These are phyloP conservation scores for Pichia kluyveri DNA, from an alignment of 805 yeast species.

Conservation along the genomic window DNA sequence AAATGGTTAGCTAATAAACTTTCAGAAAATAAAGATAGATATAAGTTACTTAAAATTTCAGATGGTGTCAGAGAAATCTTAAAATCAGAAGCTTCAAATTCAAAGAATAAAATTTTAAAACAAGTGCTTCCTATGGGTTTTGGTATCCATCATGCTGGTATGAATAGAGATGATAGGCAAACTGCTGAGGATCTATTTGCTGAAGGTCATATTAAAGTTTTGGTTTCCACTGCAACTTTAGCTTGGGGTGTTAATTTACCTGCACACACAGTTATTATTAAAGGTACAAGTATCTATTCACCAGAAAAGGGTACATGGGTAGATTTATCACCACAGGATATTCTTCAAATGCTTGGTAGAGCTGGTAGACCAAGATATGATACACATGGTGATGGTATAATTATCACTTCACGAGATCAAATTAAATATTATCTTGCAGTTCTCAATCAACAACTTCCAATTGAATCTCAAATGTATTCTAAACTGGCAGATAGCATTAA, in stretches of 20 bases:
- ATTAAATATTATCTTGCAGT: slow-evolving; percentile 83
- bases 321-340: slow-evolving; percentile 90
- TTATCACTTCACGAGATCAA: slow-evolving; percentile 80
- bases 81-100: slow-evolving; percentile 49
- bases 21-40: slow-evolving; percentile 42
- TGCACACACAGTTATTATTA: slow-evolving; percentile 87
- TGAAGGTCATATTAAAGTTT: slow-evolving; percentile 72
- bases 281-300: slow-evolving; percentile 89
- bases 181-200: slow-evolving; percentile 82
- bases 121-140: slow-evolving; percentile 62
- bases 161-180: slow-evolving; percentile 61
- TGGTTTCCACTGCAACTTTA: slow-evolving; percentile 85
- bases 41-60: slow-evolving; percentile 34
- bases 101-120: slow-evolving; percentile 44
- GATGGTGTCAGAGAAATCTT: slow-evolving; percentile 57
- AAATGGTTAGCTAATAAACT: slow-evolving; percentile 58
- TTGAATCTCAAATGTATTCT: slow-evolving; percentile 77
- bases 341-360: slow-evolving; percentile 94
- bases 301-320: slow-evolving; percentile 88
- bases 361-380: slow-evolving; percentile 97
- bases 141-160: slow-evolving; percentile 91
- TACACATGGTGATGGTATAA: slow-evolving; percentile 85
- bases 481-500: slow-evolving; percentile 66
- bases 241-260: slow-evolving; percentile 98
- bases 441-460: slow-evolving; percentile 85